Evolutionary conservation across 805 yeast genomes (phyloP).

Genomic region (Metschnikowia similis): DNA sequence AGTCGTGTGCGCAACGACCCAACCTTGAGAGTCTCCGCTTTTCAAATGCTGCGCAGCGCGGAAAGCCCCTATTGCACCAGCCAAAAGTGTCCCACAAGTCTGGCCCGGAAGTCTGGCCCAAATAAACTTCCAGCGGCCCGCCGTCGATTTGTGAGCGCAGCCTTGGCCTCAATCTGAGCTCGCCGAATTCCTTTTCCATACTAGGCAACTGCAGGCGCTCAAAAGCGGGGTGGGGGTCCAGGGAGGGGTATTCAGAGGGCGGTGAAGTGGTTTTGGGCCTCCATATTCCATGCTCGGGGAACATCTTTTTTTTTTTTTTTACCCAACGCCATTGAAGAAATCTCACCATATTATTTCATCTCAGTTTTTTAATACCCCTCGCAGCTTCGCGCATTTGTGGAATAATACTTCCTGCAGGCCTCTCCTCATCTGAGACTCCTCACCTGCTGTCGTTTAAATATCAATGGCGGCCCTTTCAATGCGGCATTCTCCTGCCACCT

Average conservation of each 20-base stretch:
- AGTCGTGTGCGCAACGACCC: neutral
- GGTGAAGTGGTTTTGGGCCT: neutral
- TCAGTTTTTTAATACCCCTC: constrained; percentile 2
- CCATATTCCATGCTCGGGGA: neutral
- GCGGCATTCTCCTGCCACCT: no score
- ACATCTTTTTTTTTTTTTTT: neutral
- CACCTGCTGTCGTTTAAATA: constrained; percentile 9
- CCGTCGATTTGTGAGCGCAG: no score
- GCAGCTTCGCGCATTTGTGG: constrained; percentile 2
- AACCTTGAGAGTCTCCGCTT: neutral
- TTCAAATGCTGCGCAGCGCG: neutral
- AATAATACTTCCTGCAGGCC: constrained; percentile 5
- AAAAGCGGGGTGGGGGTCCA: no score
- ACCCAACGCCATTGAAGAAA: neutral
- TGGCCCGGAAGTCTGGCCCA: no score
- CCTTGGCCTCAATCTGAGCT: no score
- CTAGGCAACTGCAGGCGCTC: no score
- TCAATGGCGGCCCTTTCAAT: neutral
- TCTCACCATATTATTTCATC: constrained; percentile 2
- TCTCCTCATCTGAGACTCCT: constrained; percentile 15
- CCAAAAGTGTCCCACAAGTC: neutral
- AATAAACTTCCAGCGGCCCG: neutral
- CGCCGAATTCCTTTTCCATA: no score
- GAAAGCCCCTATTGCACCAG: neutral
- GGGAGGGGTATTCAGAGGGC: neutral